A percentile compares a stretch with the other conserved stretches of the same genome.
These are phyloP conservation scores for Fulvia fulva DNA, from an alignment of 2,329 filamentous ascomycete genomes.

Conservation along the genomic window DNA sequence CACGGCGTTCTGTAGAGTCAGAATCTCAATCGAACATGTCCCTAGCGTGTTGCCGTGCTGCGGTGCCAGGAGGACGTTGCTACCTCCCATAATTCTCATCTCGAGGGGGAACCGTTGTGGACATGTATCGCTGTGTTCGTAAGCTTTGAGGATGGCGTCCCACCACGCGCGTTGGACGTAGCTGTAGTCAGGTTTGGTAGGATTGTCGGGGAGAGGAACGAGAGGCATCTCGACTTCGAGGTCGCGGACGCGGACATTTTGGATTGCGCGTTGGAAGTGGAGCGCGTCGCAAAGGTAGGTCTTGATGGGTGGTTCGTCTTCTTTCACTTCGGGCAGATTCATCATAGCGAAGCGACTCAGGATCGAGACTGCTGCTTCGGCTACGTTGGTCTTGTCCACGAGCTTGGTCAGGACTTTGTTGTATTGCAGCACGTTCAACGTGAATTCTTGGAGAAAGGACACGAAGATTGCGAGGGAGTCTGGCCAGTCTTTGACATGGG, in stretches of 20 bases:
- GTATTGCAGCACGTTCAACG: slow-evolving; percentile 30
- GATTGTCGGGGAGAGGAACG: slow-evolving; percentile 31
- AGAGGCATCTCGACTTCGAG: slow-evolving; percentile 32
- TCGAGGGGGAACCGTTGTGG: slow-evolving; percentile 29
- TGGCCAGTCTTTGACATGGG: slow-evolving; percentile 38
- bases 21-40: slow-evolving; percentile 10
- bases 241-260: slow-evolving; percentile 12
- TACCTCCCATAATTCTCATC: slow-evolving; percentile 14
- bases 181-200: slow-evolving; percentile 39
- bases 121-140: slow-evolving; percentile 28
- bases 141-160: slow-evolving; percentile 48
- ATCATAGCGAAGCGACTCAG: slow-evolving; percentile 37
- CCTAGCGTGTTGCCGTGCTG: slow-evolving; percentile 8
- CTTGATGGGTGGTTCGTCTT: slow-evolving; percentile 8
- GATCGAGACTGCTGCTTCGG: slow-evolving; percentile 25
- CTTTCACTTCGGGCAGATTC: slow-evolving; percentile 27
- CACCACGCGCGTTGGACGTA: slow-evolving; percentile 48
- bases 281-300: slow-evolving; percentile 8
- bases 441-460: slow-evolving; percentile 34
- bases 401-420: slow-evolving; percentile 23
- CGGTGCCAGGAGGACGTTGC: slow-evolving; percentile 9
- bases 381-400: slow-evolving; percentile 31
- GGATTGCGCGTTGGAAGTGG: slow-evolving; percentile 13
- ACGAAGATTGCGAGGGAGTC: slow-evolving; percentile 27
- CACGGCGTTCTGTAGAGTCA: slow-evolving; percentile 36